Evolutionary conservation across 2,329 filamentous ascomycete species (phyloP), one percentile per base, ranked within the genome.

Genomic region (Lecanicillium sp.): DNA sequence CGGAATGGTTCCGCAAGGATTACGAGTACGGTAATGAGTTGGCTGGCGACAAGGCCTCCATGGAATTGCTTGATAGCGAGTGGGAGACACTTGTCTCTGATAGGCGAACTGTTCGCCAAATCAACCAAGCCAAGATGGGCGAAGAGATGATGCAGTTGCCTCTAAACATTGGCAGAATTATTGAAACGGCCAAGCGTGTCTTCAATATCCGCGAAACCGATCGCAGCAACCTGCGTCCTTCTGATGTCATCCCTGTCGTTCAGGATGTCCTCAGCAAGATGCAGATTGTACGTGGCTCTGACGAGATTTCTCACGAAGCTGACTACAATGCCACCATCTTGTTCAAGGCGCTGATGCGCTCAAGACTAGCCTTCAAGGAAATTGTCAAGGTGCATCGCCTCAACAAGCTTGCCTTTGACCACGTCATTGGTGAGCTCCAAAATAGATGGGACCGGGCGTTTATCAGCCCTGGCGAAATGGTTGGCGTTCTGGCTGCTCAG

Each of bases 391-490:
- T 88, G 49, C 82, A 95, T 55, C 83, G 82, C 11, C 66, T 98
- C 49, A 94, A 86, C 66, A 92, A 87, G 61, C 74, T 95, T 46
- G 90, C 92, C 2, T 90, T 98, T 54, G 83, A 92, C 45, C 89
- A 95, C 56, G 79, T 98, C 33, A 62, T 98, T 29, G 92, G 92
- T 48, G 89, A 95, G 51, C 70, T 98, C 29, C 85, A 94, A 64
- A 88, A 78, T 55, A 79, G 88, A 45, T 98, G 94, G 75, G 78
- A 85, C 27, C 82, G 84, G 52, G 78, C 90, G 33, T 79, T 85
- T 51, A 89, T 95, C 44, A 86, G 80, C 51, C 90, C 92, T 34
- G 92, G 94, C 57, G 94, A 98, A 60, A 98, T 98, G 92, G 92
- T 98, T 41, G 92, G 92, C 67, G 92, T 98, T 16, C 69, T 98